Percentiles rank a stretch among this genome's conserved stretches.
Evolutionary conservation across 2,329 filamentous ascomycete genomes (phyloP).

Genomic region (Fusarium sp.): DNA sequence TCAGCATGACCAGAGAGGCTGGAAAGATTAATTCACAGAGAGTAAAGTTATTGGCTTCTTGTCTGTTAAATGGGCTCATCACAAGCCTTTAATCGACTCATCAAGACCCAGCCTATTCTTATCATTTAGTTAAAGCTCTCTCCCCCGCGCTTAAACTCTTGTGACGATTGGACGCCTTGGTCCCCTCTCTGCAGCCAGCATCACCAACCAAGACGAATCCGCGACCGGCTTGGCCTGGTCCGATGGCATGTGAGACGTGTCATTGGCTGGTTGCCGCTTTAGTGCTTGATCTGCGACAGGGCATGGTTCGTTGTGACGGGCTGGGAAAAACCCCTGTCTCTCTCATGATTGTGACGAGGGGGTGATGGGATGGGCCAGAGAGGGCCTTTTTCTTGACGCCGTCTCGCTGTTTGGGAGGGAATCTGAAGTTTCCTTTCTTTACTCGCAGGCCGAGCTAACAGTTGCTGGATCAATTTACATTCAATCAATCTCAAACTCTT

Average conservation of each 20-base stretch:
- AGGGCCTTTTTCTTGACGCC: conserved; percentile 23
- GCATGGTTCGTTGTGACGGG: conserved; percentile 27
- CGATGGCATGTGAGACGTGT: conserved; percentile 14
- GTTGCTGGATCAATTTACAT: conserved; percentile 9
- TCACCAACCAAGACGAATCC: conserved; percentile 37
- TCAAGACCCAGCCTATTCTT: neutral
- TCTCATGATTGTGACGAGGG: neutral
- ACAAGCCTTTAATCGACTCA: conserved; percentile 14
- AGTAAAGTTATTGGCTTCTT: neutral
- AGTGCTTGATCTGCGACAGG: conserved; percentile 23
- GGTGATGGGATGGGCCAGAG: too few relatives aligned
- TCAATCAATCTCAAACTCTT: neutral
- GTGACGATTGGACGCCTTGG: conserved; percentile 21
- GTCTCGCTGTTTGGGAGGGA: conserved; percentile 5
- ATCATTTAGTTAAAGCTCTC: too few relatives aligned
- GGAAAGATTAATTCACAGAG: neutral
- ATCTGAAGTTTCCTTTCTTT: conserved; percentile 17
- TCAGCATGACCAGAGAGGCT: neutral
- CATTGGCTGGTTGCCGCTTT: conserved; percentile 9
- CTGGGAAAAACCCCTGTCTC: conserved; percentile 26
- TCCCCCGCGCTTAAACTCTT: conserved; percentile 28
- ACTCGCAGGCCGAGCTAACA: conserved; percentile 41
- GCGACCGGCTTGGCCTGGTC: conserved; percentile 31
- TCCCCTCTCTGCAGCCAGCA: neutral
- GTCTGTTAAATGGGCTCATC: conserved; percentile 3